Conservation (phyloP, 306 rosid species). For the Castanea crenata region DNA sequence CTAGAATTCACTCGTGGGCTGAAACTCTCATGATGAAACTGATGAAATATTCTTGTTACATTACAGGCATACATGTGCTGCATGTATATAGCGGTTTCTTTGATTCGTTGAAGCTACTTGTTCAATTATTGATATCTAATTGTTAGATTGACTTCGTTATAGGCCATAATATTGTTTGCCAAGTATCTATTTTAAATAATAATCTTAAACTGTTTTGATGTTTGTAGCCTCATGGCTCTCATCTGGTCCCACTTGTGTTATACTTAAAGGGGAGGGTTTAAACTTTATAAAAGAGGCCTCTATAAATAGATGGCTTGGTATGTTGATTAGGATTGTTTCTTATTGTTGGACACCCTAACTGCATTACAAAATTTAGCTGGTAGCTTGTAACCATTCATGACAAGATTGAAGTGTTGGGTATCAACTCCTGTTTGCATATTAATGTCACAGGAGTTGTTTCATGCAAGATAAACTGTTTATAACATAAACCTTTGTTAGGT, state of each 20-base stretch:
- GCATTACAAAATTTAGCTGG: neutral
- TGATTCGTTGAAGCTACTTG: too few species aligned
- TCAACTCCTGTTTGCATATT: neutral
- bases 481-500: neutral
- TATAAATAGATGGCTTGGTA: neutral
- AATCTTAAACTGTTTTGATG: too few species aligned
- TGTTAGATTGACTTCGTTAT: too few species aligned
- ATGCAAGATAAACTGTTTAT: neutral
- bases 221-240: neutral
- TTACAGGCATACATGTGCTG: too few species aligned
- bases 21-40: too few species aligned
- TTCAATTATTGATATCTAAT: too few species aligned
- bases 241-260: neutral
- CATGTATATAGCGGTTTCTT: too few species aligned
- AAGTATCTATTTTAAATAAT: too few species aligned
- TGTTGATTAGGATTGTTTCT: neutral
- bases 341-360: neutral
- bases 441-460: neutral
- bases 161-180: too few species aligned
- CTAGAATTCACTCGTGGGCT: too few species aligned
- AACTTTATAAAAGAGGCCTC: neutral
- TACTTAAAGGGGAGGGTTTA: neutral
- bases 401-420: neutral
- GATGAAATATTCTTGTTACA: too few species aligned
- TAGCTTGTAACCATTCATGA: neutral